Evolutionary conservation across 805 yeast genomes (phyloP).

Genomic region (Candida pseudofarinosa): DNA sequence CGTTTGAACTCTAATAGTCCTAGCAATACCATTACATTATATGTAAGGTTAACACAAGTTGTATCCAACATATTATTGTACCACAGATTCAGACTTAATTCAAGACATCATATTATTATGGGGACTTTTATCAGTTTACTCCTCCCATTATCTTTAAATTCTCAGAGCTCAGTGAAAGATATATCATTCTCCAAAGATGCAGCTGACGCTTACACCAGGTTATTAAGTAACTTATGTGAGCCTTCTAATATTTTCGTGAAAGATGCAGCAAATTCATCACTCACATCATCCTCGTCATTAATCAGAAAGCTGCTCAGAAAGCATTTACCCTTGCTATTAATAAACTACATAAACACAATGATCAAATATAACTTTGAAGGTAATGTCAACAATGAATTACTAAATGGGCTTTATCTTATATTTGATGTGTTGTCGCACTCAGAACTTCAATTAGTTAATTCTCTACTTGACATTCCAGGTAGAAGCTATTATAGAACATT

Average conservation of each 20-base stretch:
- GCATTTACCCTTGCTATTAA: slow-evolving; percentile 55
- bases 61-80: slow-evolving; percentile 59
- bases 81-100: slow-evolving; percentile 66
- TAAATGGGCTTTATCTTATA: slow-evolving; percentile 54
- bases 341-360: slow-evolving; percentile 54
- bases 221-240: slow-evolving; percentile 68
- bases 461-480: slow-evolving; percentile 65
- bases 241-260: slow-evolving; percentile 44
- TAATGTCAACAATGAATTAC: slow-evolving; percentile 44
- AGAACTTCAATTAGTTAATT: slow-evolving; percentile 61
- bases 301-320: slow-evolving; percentile 61
- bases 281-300: slow-evolving; percentile 53
- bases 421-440: slow-evolving; percentile 66
- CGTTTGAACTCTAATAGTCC: slow-evolving; percentile 3
- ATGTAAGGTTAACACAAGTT: slow-evolving; percentile 39
- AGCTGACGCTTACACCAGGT: slow-evolving; percentile 51
- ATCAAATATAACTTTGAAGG: slow-evolving; percentile 47
- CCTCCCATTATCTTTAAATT: slow-evolving; percentile 36
- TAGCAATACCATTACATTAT: slow-evolving; percentile 24
- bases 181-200: slow-evolving; percentile 25
- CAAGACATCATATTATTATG: slow-evolving; percentile 68
- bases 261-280: slow-evolving; percentile 25
- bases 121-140: slow-evolving; percentile 48
- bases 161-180: slow-evolving; percentile 5
- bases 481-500: slow-evolving; percentile 62